Evolutionary conservation across 2,329 filamentous ascomycete genomes (phyloP).

Genomic region (Monosporascus sp.): DNA sequence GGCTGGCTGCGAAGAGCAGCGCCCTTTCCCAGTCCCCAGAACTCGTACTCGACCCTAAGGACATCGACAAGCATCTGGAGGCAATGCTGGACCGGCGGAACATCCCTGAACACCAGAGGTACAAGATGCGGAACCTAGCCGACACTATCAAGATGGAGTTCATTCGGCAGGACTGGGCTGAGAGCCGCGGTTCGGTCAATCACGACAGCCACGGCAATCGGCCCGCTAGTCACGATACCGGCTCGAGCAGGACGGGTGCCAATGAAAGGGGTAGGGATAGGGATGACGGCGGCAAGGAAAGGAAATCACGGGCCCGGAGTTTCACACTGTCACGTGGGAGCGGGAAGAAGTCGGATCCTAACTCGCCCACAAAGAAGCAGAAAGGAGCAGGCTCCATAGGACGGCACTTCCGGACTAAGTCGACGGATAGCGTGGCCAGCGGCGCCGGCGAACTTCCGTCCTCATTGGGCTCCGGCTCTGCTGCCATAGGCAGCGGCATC

Average conservation of each 20-base stretch:
- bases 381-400: conserved; percentile 59
- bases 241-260: conserved; percentile 30
- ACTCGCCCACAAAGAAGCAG: conserved; percentile 68
- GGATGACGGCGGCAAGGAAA: conserved; percentile 42
- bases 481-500: conserved; percentile 50
- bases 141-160: conserved; percentile 93
- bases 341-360: conserved; percentile 51
- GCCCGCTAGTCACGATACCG: conserved; percentile 25
- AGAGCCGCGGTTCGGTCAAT: conserved; percentile 49
- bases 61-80: conserved; percentile 54
- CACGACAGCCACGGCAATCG: conserved; percentile 30
- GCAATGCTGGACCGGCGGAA: conserved; percentile 77
- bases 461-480: conserved; percentile 41
- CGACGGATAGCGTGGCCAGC: conserved; percentile 61
- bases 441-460: conserved; percentile 37
- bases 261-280: conserved; percentile 31
- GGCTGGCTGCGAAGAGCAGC: conserved; percentile 33
- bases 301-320: conserved; percentile 63
- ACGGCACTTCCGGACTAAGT: conserved; percentile 65
- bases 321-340: conserved; percentile 66
- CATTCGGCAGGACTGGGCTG: conserved; percentile 80
- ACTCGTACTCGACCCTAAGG: conserved; percentile 42
- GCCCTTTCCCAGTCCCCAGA: conserved; percentile 43
- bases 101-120: conserved; percentile 87
- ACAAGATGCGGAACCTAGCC: conserved; percentile 88